phyloP scores from a whole-genome alignment of 176 grass and related monocot species.

The Typha latifolia region DNA sequence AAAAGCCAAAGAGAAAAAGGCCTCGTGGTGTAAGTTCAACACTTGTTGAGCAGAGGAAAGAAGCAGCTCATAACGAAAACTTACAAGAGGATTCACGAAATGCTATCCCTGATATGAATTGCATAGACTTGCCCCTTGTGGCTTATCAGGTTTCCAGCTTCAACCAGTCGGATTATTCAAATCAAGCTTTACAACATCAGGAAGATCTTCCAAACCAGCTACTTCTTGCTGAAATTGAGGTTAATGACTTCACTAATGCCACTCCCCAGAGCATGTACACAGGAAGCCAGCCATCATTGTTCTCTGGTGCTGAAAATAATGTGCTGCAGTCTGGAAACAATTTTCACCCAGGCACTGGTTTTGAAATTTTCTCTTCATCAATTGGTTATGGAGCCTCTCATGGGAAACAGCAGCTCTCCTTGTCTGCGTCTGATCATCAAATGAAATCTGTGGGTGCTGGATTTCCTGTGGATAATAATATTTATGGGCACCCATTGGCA shows the following conservation, averaged over 20 bases:
- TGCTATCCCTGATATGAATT: slow-evolving; percentile 60
- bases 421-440: slow-evolving; percentile 35
- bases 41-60: slow-evolving; percentile 21
- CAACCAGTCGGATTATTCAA: slow-evolving; percentile 20
- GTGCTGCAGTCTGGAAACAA: slow-evolving; percentile 31
- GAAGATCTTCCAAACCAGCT: slow-evolving; percentile 32
- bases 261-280: slow-evolving; percentile 42
- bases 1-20: slow-evolving; percentile 42
- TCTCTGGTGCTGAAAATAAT: slow-evolving; percentile 24
- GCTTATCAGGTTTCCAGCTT: slow-evolving; percentile 28
- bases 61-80: slow-evolving; percentile 23
- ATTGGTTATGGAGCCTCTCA: slow-evolving; percentile 22
- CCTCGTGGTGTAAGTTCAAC: slow-evolving; percentile 1
- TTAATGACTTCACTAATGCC: slow-evolving; percentile 30
- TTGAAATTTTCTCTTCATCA: slow-evolving; percentile 38
- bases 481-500: slow-evolving; percentile 33
- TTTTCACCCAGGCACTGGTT: slow-evolving; percentile 21
- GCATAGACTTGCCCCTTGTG: slow-evolving; percentile 20
- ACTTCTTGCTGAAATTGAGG: slow-evolving; percentile 22
- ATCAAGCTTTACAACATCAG: slow-evolving; percentile 26
- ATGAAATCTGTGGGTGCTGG: slow-evolving; percentile 34
- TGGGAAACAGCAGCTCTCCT: slow-evolving; percentile 33
- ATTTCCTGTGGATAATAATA: slow-evolving; percentile 44
- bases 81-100: slow-evolving; percentile 34
- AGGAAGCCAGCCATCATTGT: slow-evolving; percentile 27